Evolutionary conservation across 1,139 yeast species (phyloP).

Genomic region (Yamadazyma sp.): DNA sequence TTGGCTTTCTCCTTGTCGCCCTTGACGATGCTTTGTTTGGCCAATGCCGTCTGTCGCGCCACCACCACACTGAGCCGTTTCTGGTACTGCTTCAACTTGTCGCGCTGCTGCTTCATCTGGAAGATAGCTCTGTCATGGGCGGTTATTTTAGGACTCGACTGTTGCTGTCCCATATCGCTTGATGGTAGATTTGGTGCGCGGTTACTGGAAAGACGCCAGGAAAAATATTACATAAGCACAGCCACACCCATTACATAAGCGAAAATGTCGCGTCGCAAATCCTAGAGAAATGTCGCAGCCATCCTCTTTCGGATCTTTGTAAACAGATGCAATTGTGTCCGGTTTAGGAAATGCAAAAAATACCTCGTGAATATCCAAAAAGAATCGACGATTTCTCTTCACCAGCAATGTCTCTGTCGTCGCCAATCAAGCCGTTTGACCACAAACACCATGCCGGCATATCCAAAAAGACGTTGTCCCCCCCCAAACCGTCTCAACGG

Average conservation of each 20-base stretch:
- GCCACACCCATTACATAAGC: background rate
- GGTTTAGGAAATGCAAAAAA: background rate
- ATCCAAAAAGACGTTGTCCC: background rate
- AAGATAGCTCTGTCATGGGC: slow-evolving; percentile 82
- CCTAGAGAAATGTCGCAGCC: too few species aligned
- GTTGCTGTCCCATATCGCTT: slow-evolving; percentile 49
- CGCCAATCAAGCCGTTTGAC: background rate
- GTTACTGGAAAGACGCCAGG: too few species aligned
- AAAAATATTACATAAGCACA: background rate
- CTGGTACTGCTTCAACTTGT: slow-evolving; percentile 76
- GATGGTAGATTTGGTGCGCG: too few species aligned
- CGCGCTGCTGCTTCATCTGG: slow-evolving; percentile 85
- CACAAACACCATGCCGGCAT: background rate
- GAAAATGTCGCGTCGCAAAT: background rate
- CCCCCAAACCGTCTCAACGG: slow-evolving; percentile 27
- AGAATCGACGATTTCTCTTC: slow-evolving; percentile 1
- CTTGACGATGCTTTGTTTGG: slow-evolving; percentile 53
- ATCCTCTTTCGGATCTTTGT: background rate
- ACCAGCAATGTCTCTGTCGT: slow-evolving; percentile 1
- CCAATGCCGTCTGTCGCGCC: slow-evolving; percentile 56
- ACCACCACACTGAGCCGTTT: slow-evolving; percentile 57
- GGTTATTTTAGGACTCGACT: slow-evolving; percentile 61
- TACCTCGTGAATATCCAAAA: background rate
- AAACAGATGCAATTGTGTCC: slow-evolving; percentile 2
- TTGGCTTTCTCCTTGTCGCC: slow-evolving; percentile 64